These are phyloP conservation scores for Rhizopogon roseolus DNA, from an alignment of 768 basidiomycete genomes.

Conservation along the genomic window DNA sequence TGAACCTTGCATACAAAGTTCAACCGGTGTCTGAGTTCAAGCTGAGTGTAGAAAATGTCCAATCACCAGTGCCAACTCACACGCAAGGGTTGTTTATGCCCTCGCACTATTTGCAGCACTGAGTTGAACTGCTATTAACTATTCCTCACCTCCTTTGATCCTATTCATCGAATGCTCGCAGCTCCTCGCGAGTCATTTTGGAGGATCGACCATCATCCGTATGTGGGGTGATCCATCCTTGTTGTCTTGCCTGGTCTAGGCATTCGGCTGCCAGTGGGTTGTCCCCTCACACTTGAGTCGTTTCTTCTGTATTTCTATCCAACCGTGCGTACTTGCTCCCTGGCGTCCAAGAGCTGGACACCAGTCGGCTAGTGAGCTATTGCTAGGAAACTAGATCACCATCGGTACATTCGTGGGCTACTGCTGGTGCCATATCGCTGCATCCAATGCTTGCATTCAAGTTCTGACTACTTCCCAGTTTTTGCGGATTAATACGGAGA, in stretches of 20 bases:
- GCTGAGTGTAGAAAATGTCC: background rate
- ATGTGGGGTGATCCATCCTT: background rate
- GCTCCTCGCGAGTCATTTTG: background rate
- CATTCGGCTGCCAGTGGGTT: background rate
- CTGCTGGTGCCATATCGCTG: background rate
- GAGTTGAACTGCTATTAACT: too few relatives aligned
- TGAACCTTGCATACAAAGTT: slow-evolving; percentile 1
- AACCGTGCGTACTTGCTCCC: background rate
- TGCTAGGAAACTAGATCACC: background rate
- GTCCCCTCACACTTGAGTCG: background rate
- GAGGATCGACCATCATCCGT: background rate
- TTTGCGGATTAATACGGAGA: too few relatives aligned
- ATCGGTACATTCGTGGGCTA: background rate
- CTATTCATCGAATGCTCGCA: background rate
- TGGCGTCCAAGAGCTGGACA: background rate
- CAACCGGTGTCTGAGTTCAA: background rate
- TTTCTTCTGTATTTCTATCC: background rate
- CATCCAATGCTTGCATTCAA: background rate
- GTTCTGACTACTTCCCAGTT: background rate
- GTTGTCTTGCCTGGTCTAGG: background rate
- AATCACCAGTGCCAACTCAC: too few relatives aligned
- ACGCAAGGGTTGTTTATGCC: background rate
- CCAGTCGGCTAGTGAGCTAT: background rate
- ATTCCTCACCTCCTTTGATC: background rate
- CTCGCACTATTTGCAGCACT: background rate